Evolutionary conservation across 805 yeast genomes (phyloP).

Genomic region (Saccharomyces kudriavzevii): DNA sequence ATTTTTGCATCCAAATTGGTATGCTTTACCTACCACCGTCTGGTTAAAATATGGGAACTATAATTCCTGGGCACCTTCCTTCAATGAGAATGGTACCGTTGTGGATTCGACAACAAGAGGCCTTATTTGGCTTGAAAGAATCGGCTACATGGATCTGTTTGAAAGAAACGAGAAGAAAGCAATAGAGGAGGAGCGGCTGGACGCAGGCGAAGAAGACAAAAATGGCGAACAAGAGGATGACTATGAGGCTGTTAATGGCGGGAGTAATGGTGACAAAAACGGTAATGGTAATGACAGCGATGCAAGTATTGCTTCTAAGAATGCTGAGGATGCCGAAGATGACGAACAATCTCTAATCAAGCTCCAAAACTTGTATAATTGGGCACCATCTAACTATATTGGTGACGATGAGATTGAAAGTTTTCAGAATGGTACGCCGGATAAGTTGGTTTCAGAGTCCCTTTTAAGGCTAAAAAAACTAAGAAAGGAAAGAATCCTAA

Average conservation of each 20-base stretch:
- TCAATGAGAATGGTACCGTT: conserved; percentile 52
- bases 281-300: neutral
- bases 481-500: conserved; percentile 39
- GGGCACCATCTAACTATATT: conserved; percentile 43
- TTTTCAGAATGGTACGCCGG: conserved; percentile 35
- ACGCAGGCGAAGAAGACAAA: conserved; percentile 2
- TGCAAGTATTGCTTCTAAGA: neutral
- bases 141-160: conserved; percentile 37
- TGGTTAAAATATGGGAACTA: conserved; percentile 51
- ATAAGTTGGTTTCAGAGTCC: conserved; percentile 36
- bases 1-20: conserved; percentile 57
- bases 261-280: neutral
- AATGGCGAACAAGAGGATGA: conserved; percentile 1
- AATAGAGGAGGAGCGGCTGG: conserved; percentile 7
- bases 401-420: conserved; percentile 48
- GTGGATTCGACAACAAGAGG: conserved; percentile 45
- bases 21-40: conserved; percentile 51
- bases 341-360: conserved; percentile 18
- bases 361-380: conserved; percentile 38
- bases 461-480: conserved; percentile 42
- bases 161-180: conserved; percentile 8
- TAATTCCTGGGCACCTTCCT: conserved; percentile 56
- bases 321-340: neutral
- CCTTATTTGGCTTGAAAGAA: conserved; percentile 45
- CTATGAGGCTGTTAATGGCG: neutral